Conservation (phyloP, 2,329 filamentous ascomycete genomes). For the Penicillium expansum region DNA sequence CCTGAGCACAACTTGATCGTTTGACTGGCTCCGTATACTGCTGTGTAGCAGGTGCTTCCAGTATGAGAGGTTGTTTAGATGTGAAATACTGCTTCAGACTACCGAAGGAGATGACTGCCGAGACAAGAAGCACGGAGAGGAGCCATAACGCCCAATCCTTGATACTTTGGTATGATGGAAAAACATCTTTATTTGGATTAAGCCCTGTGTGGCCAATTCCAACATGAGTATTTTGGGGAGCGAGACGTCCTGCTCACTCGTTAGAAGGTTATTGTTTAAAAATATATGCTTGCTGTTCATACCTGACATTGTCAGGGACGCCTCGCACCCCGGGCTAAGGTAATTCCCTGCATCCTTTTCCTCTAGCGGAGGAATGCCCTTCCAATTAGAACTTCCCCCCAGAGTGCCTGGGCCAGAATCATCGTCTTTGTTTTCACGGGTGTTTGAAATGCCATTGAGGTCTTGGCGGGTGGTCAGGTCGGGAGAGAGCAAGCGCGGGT, state of each 20-base stretch:
- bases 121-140: slow-evolving; percentile 26
- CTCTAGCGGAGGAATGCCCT: background rate
- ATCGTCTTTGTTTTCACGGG: slow-evolving; percentile 41
- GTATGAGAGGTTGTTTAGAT: background rate
- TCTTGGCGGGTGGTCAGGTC: slow-evolving; percentile 55
- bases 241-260: slow-evolving; percentile 21
- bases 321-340: slow-evolving; percentile 8
- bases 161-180: slow-evolving; percentile 13
- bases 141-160: slow-evolving; percentile 27
- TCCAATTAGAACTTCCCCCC: slow-evolving; percentile 7
- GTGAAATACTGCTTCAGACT: slow-evolving; percentile 13
- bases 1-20: slow-evolving; percentile 27
- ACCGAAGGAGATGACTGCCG: slow-evolving; percentile 24
- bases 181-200: slow-evolving; percentile 1
- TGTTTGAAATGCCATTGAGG: slow-evolving; percentile 55
- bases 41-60: background rate
- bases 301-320: slow-evolving; percentile 33
- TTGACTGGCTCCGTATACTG: slow-evolving; percentile 6
- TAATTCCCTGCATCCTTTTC: slow-evolving; percentile 9
- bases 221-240: slow-evolving; percentile 6
- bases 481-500: slow-evolving; percentile 49
- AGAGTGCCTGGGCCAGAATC: background rate
- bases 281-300: slow-evolving; percentile 1
- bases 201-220: slow-evolving; percentile 1
- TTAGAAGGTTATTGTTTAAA: background rate